phyloP scores from a whole-genome alignment of 208 protist genomes.

The Crithidia brevicula region DNA sequence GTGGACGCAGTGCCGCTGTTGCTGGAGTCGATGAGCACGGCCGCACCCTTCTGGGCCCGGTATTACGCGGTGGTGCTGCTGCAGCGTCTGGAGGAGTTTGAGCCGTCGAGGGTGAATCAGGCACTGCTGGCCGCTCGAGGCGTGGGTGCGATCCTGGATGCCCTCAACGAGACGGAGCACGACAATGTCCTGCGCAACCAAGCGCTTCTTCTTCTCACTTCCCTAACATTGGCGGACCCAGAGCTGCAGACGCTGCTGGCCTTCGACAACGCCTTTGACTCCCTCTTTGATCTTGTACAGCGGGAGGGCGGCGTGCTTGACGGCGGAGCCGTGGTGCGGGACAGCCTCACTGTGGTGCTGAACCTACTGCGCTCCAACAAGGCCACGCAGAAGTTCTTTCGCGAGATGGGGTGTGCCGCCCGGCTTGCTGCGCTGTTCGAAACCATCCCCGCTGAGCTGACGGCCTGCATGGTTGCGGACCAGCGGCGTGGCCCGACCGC shows the following conservation, averaged over 20 bases:
- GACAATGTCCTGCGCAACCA: slow-evolving; percentile 50
- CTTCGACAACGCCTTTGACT: slow-evolving; percentile 84
- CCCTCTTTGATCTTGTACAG: slow-evolving; percentile 63
- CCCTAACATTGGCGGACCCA: slow-evolving; percentile 65
- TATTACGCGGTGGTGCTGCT: slow-evolving; percentile 72
- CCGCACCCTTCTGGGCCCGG: slow-evolving; percentile 45
- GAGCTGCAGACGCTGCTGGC: slow-evolving; percentile 84
- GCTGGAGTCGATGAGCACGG: slow-evolving; percentile 39
- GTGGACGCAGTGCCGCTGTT: slow-evolving; percentile 54
- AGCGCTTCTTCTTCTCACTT: slow-evolving; percentile 62
- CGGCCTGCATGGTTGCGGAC: slow-evolving; percentile 10
- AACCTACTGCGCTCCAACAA: slow-evolving; percentile 87
- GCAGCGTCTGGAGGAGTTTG: slow-evolving; percentile 65
- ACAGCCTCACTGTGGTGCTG: slow-evolving; percentile 80
- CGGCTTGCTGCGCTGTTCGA: slow-evolving; percentile 63
- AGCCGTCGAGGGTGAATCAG: slow-evolving; percentile 55
- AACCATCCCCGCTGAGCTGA: slow-evolving; percentile 34
- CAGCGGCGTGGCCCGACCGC: slow-evolving; percentile 2
- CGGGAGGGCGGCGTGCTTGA: slow-evolving; percentile 55
- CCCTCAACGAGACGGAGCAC: slow-evolving; percentile 58
- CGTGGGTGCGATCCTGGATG: slow-evolving; percentile 58
- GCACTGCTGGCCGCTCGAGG: slow-evolving; percentile 65
- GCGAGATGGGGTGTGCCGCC: slow-evolving; percentile 73
- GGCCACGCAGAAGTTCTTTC: slow-evolving; percentile 85
- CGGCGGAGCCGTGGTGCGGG: slow-evolving; percentile 61